Evolutionary conservation across 208 protist species (phyloP).

Genomic region (Acanthamoeba lenticulata): DNA sequence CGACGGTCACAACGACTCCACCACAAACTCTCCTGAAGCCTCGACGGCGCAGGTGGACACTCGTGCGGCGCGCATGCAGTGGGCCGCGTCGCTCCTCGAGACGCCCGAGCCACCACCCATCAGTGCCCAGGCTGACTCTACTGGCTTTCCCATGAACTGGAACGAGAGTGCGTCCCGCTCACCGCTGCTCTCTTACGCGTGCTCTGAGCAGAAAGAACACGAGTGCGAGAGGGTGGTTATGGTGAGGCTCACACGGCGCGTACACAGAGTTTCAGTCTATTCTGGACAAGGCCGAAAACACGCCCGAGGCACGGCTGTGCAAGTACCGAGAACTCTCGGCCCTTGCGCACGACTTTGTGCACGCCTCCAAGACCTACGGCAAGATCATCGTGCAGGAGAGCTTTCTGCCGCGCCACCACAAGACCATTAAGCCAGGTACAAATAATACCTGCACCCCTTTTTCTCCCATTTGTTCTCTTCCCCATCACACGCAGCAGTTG

Average conservation of each 20-base stretch:
- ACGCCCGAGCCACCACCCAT: not conserved
- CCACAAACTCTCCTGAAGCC: not conserved
- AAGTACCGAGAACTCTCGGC: constrained; percentile 53
- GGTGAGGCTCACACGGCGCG: too few relatives aligned
- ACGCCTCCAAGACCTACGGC: constrained; percentile 65
- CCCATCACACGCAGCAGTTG: not conserved
- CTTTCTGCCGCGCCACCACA: constrained; percentile 48
- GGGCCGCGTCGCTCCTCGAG: not conserved
- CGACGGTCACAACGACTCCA: too few relatives aligned
- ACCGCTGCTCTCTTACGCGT: not conserved
- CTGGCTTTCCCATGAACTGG: constrained; percentile 48
- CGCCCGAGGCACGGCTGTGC: not conserved
- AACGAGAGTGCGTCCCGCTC: constrained; percentile 28
- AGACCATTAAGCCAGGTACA: constrained; percentile 64
- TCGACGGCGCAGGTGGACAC: not conserved
- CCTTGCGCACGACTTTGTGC: constrained; percentile 64
- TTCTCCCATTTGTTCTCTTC: not conserved
- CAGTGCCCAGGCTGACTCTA: not conserved
- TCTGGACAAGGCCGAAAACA: constrained; percentile 50
- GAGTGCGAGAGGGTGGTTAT: too few relatives aligned
- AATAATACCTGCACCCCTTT: not conserved
- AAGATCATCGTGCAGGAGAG: constrained; percentile 70
- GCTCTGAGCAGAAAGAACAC: too few relatives aligned
- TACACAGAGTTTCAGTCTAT: constrained; percentile 46
- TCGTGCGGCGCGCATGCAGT: not conserved